Base-by-base conservation (phyloP, 2,329 filamentous ascomycete genomes). In the Alternaria novae-zelandiae region DNA sequence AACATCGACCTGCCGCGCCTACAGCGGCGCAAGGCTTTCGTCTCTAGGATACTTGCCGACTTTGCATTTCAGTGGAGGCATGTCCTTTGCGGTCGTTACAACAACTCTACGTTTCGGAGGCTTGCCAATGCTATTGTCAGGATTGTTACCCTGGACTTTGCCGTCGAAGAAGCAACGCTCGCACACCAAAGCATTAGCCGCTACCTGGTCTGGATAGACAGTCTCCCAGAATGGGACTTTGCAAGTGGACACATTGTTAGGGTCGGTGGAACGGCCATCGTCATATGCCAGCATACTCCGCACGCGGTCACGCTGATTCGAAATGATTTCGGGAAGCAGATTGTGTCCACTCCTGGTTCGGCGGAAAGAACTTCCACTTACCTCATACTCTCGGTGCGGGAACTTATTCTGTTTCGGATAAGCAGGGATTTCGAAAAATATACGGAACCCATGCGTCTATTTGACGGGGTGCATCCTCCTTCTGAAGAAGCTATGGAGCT, bases 331-430 rank as follows among this genome's bases (percentile, higher is more conserved):
- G 12, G 28, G 28, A 64, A 63, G 41, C 61, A 56, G 55, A 62
- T 32, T 12, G 20, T 44, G 45, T 50, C 49, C 46, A 47, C 46
- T 26, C 46, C 46, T 26, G 46, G 46, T 49, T 26, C 46, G 23
- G 21, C 15, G 1, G 46, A 4, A 49, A 26, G 0, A 26, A 49
- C 17, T 7, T 15, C 21, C 46, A 70, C 51, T 54, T 72, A 72
- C 59, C 59, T 72, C n/a, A 64, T 72, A 54, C 63, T 71, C 45
- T 71, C 67, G 15, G 59, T 71, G 55, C 56, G 54, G 20, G 55
- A 71, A 32, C 15, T 71, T 25, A 60, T 65, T 26, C 57, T 68
- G n/a, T 72, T 58, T 62, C 53, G 36, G 49, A 64, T 63, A 28
- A 57, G 53, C 36, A 49, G 47, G 28, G 50, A 65, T 21, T 10